These are phyloP conservation scores for Trichoderma pleuroti DNA, from an alignment of 2,329 filamentous ascomycete species.

Conservation along the genomic window DNA sequence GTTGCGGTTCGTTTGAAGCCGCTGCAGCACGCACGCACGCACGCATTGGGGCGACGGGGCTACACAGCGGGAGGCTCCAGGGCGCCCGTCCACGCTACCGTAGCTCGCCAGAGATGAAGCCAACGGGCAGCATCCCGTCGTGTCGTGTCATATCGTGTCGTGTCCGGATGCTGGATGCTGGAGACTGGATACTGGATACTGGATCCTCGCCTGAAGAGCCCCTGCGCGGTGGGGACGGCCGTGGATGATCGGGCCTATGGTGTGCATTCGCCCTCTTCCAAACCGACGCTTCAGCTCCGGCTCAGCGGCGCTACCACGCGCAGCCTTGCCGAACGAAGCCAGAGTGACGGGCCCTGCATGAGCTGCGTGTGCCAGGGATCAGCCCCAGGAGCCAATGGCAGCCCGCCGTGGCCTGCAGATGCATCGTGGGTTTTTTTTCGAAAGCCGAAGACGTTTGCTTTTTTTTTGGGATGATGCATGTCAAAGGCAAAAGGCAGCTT, in stretches of 20 bases:
- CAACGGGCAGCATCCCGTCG: no score
- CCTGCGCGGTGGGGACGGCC: neutral
- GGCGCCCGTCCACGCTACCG: no score
- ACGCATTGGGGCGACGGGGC: neutral
- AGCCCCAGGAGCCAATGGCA: neutral
- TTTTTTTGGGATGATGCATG: neutral
- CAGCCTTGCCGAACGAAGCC: conserved; percentile 21
- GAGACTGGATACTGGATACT: neutral
- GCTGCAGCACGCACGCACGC: no score
- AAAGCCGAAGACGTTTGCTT: neutral
- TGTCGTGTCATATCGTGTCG: neutral
- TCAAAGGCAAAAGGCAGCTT: neutral
- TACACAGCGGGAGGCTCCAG: neutral
- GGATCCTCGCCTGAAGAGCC: conserved; percentile 9
- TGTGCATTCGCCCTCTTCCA: conserved; percentile 5
- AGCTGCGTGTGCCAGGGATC: conserved; percentile 16
- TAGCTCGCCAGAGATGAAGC: neutral
- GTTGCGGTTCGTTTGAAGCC: neutral
- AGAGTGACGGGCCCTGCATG: conserved; percentile 18
- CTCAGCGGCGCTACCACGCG: conserved; percentile 18
- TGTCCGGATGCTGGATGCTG: neutral
- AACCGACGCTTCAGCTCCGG: conserved; percentile 19
- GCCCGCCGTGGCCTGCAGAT: neutral
- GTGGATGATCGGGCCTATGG: conserved; percentile 17
- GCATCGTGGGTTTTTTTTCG: neutral